These are phyloP conservation scores for Leptographium galeiforme DNA, from an alignment of 2,329 filamentous ascomycete genomes.

Conservation along the genomic window DNA sequence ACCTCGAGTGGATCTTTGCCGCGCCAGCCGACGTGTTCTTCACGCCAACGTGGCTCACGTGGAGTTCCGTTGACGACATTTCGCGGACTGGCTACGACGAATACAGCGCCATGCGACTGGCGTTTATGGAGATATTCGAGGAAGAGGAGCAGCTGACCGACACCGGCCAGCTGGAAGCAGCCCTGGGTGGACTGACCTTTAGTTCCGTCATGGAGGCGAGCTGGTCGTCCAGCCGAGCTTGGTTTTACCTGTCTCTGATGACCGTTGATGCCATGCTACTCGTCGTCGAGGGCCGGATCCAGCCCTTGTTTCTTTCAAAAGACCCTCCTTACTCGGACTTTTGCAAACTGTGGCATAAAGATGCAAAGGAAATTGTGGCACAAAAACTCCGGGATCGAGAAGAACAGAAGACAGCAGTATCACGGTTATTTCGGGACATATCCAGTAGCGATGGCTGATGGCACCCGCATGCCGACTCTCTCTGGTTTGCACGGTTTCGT, in stretches of 20 bases:
- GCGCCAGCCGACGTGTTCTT: constrained; percentile 15
- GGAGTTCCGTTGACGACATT: constrained; percentile 7
- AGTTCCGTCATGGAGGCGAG: background rate
- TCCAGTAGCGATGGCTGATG: no score
- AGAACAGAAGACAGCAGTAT: background rate
- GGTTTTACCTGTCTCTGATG: background rate
- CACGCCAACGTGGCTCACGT: constrained; percentile 18
- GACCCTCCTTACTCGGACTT: background rate
- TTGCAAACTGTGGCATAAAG: background rate
- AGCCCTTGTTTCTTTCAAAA: background rate
- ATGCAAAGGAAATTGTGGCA: background rate
- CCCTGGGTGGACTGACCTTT: background rate
- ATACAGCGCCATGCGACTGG: constrained; percentile 6
- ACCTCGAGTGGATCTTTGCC: constrained; percentile 18
- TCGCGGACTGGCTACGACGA: background rate
- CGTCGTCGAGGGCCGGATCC: background rate
- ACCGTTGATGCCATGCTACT: background rate
- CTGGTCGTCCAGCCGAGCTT: background rate
- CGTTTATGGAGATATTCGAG: constrained; percentile 7
- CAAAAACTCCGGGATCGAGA: background rate
- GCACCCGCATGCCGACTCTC: no score
- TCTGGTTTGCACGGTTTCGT: no score
- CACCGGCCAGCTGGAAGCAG: background rate
- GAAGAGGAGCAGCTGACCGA: background rate
- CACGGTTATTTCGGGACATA: background rate